These are phyloP conservation scores for Apiotrichum sp. DNA, from an alignment of 1,284 basidiomycete species.

Conservation along the genomic window DNA sequence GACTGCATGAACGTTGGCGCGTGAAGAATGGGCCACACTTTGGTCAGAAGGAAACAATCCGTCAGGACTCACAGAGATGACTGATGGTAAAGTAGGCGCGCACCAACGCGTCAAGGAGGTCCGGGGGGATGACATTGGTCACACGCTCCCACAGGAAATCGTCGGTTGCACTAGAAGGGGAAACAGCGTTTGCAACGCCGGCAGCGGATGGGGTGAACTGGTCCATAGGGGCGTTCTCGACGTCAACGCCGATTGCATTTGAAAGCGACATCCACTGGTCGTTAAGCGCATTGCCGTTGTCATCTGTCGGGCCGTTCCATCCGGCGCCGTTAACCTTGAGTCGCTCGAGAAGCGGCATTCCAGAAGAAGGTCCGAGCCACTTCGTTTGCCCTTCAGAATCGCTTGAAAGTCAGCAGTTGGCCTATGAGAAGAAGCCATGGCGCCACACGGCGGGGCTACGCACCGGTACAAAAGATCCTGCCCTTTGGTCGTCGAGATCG, in stretches of 20 bases:
- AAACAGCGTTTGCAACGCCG: background rate
- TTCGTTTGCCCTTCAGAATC: constrained; percentile 31
- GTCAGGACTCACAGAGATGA: constrained; percentile 23
- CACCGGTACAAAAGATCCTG: constrained; percentile 26
- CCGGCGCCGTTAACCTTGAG: constrained; percentile 24
- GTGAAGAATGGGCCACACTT: constrained; percentile 34
- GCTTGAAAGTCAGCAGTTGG: constrained; percentile 4
- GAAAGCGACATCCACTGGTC: constrained; percentile 35
- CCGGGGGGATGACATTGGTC: constrained; percentile 19
- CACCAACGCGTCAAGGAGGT: constrained; percentile 24
- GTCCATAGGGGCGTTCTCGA: constrained; percentile 14
- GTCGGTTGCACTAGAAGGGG: constrained; percentile 15
- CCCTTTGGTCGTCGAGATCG: constrained; percentile 8
- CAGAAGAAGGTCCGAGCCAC: constrained; percentile 33
- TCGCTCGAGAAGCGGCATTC: constrained; percentile 31
- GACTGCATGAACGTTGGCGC: constrained; percentile 30
- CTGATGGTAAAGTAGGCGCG: constrained; percentile 33
- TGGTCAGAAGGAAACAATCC: background rate
- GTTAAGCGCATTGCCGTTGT: constrained; percentile 12
- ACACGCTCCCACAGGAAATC: constrained; percentile 25
- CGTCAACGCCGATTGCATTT: constrained; percentile 25
- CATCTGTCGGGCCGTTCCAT: constrained; percentile 12
- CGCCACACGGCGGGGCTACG: background rate
- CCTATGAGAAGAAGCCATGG: background rate
- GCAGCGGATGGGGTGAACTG: constrained; percentile 3